Evolutionary conservation across 441 rosid genomes (phyloP), one percentile per base, ranked within the genome.

Genomic region (Francoa sonchifolia): DNA sequence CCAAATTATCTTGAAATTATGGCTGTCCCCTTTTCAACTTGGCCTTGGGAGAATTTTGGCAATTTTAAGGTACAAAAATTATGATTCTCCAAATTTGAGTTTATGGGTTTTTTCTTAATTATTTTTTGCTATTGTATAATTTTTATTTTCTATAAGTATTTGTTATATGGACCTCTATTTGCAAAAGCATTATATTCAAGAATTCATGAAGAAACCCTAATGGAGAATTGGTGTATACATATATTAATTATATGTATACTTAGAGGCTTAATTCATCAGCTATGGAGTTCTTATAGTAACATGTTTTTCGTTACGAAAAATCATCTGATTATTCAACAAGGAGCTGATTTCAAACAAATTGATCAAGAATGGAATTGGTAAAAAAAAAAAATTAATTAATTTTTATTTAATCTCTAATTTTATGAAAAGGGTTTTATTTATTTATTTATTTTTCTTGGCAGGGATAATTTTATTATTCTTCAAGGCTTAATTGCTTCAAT

Each of bases 321-420:
- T 52, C 79, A 75, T 11, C 63, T 57, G 66, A 79, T 90, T 49
- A 68, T 57, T 21, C 69, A 48, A 18, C 74, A 65, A 37, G 96
- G 98, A 19, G 61, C 76, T 50, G 82, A 77, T 67, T 89, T 79
- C 71, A 72, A 82, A 38, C 98, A 85, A 59, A 79, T 85, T 26
- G 98, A 89, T 60, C 59, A 31, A 19, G 98, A 89, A 56, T 85
- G 96, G 93, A 63, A 82, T 64, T 89, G 98, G 98, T 84, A 72
- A 33, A n/a, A n/a, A n/a, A n/a, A n/a, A n/a, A n/a, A n/a, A n/a
- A n/a, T n/a, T n/a, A n/a, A n/a, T n/a, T n/a, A n/a, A n/a, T n/a
- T n/a, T n/a, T n/a, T n/a, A n/a, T n/a, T n/a, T n/a, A n/a, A n/a
- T n/a, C n/a, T n/a, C n/a, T n/a, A n/a, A n/a, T n/a, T n/a, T n/a